Evolutionary conservation across 108 stramenopile species (phyloP), one percentile per base, ranked within the genome.

Genomic region (Mediolabrus comicus): DNA sequence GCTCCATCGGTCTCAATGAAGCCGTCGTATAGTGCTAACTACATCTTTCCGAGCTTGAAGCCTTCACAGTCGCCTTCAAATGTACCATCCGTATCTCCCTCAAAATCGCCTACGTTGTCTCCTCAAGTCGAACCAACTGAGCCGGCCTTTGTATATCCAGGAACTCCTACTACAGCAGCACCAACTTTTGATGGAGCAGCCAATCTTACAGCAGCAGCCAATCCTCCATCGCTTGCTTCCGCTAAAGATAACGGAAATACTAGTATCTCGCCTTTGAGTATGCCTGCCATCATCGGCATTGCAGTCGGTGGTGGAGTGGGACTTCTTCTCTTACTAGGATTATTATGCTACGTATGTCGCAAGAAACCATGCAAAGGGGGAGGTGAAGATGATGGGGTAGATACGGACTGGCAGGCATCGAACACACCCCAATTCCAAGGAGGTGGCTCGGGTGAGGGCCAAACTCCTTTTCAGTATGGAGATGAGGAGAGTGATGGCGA

Each of bases 251-350:
- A 28, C 0, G 55, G 7, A 32, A 31, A 31, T 14, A 1, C 13
- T 3, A 31, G 32, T 22, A 19, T n/a, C n/a, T 28, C 19, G 22
- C 55, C 55, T 4, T 29, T 56, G 4, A 56, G 55, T 31, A 28
- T 32, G 32, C 27, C 31, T 19, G 55, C 55, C 55, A 56, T 56
- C 27, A 56, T 56, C 2, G 55, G 55, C 1, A 56, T 56, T 22
- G 55, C 32, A 17, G 55, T 56, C n/a, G 55, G 55, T n/a, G 55
- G 55, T 56, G 55, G 55, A 56, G n/a, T 56, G 24, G 55, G 55
- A 2, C 55, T 56, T 4, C n/a, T 56, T 56, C 27, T 56, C 3
- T 31, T 56, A 14, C 14, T 56, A 22, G 55, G 55, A 16, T 56
- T n/a, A 28, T 14, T 31, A 19, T 32, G 27, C 55, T 56, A 56